Evolutionary conservation across 805 yeast species (phyloP).

Genomic region (Candida succiphila): DNA sequence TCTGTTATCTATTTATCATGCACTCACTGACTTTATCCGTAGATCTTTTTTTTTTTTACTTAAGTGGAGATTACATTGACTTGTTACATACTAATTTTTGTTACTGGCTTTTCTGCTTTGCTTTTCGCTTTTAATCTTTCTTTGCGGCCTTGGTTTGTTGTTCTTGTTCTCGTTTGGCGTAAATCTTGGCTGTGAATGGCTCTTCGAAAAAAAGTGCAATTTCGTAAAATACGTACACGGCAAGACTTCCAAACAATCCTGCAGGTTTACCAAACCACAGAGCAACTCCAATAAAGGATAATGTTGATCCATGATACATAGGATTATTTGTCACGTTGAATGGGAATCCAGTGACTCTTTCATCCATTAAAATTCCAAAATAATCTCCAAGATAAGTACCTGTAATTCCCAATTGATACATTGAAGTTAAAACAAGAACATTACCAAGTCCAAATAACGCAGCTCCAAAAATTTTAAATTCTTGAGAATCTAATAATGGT

Average conservation of each 20-base stretch:
- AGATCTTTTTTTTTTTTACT: too few species aligned
- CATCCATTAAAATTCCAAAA: conserved; percentile 89
- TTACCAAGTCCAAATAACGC: conserved; percentile 60
- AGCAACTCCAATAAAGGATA: conserved; percentile 86
- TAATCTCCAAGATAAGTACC: conserved; percentile 97
- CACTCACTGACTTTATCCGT: too few species aligned
- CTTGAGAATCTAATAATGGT: conserved; percentile 35
- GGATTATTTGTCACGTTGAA: conserved; percentile 88
- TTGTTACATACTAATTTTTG: too few species aligned
- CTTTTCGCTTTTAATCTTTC: too few species aligned
- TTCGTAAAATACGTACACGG: conserved; percentile 75
- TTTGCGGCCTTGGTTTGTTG: conserved; percentile 14
- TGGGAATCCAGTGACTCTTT: conserved; percentile 87
- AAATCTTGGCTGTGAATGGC: conserved; percentile 90
- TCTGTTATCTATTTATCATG: too few species aligned
- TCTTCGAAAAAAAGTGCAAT: conserved; percentile 86
- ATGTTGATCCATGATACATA: conserved; percentile 90
- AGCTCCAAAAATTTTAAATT: conserved; percentile 34
- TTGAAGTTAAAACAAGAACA: conserved; percentile 68
- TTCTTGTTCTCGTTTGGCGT: conserved; percentile 57
- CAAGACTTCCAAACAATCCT: conserved; percentile 61
- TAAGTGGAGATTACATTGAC: too few species aligned
- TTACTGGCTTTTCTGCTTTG: too few species aligned
- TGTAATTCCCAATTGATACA: conserved; percentile 89
- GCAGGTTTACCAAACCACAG: conserved; percentile 85